These are phyloP conservation scores for Globomyces pollinis-pini DNA, from an alignment of 192 early-diverging fungal genomes.

Conservation along the genomic window DNA sequence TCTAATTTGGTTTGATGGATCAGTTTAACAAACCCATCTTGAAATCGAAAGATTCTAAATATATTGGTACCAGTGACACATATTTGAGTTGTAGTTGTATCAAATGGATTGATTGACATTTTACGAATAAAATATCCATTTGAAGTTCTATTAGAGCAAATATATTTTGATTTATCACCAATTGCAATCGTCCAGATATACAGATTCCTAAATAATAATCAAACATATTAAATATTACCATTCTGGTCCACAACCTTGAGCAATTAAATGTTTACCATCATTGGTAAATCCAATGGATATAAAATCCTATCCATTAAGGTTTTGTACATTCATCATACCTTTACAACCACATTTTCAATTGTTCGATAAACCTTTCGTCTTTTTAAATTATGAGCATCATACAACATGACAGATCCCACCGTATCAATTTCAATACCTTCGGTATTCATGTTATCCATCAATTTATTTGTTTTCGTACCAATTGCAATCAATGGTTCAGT, in stretches of 20 bases:
- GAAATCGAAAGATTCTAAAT: slow-evolving; percentile 34
- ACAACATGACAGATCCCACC: slow-evolving; percentile 10
- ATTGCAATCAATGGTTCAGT: slow-evolving; percentile 13
- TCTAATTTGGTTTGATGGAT: slow-evolving; percentile 38
- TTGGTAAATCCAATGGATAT: slow-evolving; percentile 36
- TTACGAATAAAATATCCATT: slow-evolving; percentile 23
- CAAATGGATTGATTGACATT: slow-evolving; percentile 43
- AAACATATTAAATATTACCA: slow-evolving; percentile 4
- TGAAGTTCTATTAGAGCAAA: slow-evolving; percentile 26
- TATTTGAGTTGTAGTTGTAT: slow-evolving; percentile 31
- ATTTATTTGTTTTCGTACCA: slow-evolving; percentile 1
- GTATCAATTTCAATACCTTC: slow-evolving; percentile 3
- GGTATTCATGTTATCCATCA: background rate
- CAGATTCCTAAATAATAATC: slow-evolving; percentile 23
- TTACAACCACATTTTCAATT: background rate
- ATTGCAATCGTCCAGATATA: slow-evolving; percentile 45
- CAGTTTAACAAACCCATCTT: slow-evolving; percentile 40
- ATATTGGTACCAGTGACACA: slow-evolving; percentile 38
- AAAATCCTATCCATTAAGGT: slow-evolving; percentile 28
- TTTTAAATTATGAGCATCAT: slow-evolving; percentile 14
- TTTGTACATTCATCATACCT: background rate
- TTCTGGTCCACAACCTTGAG: slow-evolving; percentile 31
- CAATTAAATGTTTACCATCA: slow-evolving; percentile 35
- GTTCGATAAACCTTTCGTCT: slow-evolving; percentile 13
- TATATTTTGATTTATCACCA: slow-evolving; percentile 44